Percentiles rank a stretch among this genome's conserved stretches.
Evolutionary conservation across 352 stramenopile species (phyloP).

Genomic region (Phytopythium ostracodes): DNA sequence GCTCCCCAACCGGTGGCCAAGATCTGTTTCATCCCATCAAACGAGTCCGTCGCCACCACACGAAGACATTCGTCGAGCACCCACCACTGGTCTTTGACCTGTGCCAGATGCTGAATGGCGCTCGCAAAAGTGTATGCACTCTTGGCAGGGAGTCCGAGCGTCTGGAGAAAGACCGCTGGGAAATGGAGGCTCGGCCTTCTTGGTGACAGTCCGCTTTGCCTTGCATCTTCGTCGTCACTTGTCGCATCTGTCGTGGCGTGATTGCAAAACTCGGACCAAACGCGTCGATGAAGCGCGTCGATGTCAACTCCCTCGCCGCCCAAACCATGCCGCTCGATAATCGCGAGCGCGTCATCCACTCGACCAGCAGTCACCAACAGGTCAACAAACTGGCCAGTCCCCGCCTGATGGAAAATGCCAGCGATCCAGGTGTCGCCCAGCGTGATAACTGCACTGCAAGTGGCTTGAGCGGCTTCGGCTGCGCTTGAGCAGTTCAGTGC

Average conservation of each 20-base stretch:
- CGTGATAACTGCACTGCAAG: slow-evolving; percentile 3
- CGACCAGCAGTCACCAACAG: slow-evolving; percentile 26
- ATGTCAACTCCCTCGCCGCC: slow-evolving; percentile 15
- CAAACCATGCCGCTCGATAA: slow-evolving; percentile 16
- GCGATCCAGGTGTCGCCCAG: slow-evolving; percentile 11
- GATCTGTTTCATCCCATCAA: slow-evolving; percentile 54
- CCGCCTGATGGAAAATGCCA: slow-evolving; percentile 17
- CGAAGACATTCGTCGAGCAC: slow-evolving; percentile 39
- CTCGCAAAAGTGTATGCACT: neutral
- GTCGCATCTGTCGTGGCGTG: neutral
- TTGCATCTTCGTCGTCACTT: neutral
- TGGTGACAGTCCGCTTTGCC: neutral
- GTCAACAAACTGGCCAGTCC: slow-evolving; percentile 29
- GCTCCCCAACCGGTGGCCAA: slow-evolving; percentile 39
- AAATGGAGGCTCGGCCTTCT: neutral
- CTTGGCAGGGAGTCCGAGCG: neutral
- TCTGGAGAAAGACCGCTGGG: neutral
- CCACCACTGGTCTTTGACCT: slow-evolving; percentile 44
- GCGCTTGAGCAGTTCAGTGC: neutral
- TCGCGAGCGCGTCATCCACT: slow-evolving; percentile 36
- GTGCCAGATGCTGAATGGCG: slow-evolving; percentile 40
- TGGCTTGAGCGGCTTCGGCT: neutral
- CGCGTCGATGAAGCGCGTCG: slow-evolving; percentile 41
- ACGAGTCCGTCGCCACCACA: slow-evolving; percentile 33
- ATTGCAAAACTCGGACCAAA: slow-evolving; percentile 42